Base-by-base conservation (phyloP, 2,329 filamentous ascomycete species). In the Aspergillus tubingensis region DNA sequence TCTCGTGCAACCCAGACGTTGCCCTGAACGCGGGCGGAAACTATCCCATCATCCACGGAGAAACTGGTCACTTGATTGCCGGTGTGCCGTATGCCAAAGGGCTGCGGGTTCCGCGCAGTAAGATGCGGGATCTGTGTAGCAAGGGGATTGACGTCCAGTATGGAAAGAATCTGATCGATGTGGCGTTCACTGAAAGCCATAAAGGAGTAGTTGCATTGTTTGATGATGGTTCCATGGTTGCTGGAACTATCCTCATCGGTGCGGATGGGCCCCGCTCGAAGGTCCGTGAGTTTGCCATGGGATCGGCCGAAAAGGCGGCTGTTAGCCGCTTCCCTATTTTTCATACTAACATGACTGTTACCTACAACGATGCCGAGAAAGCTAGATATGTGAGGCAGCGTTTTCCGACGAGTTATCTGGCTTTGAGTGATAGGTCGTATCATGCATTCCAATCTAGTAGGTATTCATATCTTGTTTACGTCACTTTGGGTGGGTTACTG, bases 281-380 rank as follows among this genome's bases (percentile, higher is more conserved):
- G 17, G 58, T 53, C 3, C 38, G 58, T 2, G 53, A 60, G 41
- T 47, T 51, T 8, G 54, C 54, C 4, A 52, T 60, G 53, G 23
- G 43, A 1, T 36, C 48, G 5, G 17, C 25, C 2, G 54, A 57
- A 13, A 44, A 30, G 10, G 54, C 58, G 13, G 44, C 32, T 8
- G 58, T 60, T n/a, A 60, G 38, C 41, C 58, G 58, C 19, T 60
- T 60, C 43, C 58, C 53, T 7, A 60, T 60, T 39, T 60, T 60
- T 41, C 53, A 60, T 48, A 60, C 58, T 3, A 60, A 60, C 23
- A 60, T 60, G 58, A 60, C 58, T 3, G 58, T 57, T 10, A 25
- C 21, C 21, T 60, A 53, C 17, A 13, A n/a, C 2, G 58, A 60
- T 25, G 53, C 41, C 1, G 58, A 57, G 17, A 60, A 53, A 49